Base-by-base conservation (phyloP, 2,329 filamentous ascomycete genomes). In the Fusarium nodosum region DNA sequence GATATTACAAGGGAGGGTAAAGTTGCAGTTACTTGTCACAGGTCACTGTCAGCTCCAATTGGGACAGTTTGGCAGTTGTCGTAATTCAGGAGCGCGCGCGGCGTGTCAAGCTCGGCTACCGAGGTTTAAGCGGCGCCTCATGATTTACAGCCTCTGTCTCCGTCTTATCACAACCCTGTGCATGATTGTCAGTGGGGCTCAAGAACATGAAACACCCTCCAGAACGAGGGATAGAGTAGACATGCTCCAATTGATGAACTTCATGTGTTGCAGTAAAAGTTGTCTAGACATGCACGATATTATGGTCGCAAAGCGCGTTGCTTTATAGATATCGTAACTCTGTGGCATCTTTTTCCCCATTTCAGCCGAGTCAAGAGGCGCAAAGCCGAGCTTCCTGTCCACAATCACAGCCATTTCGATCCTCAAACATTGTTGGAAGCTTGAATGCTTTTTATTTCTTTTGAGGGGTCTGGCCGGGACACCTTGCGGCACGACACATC, bases 51-150 rank as follows among this genome's bases (percentile, higher is more conserved):
- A 67, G 60, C 64, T 68, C 61, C 36, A 66, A 71, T 73, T 73
- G 71, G 72, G 72, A 74, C 72, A 74, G 73, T 66, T 72, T 69
- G 66, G 75, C 72, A 73, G 76, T 72, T 79, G 77, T 78, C 76
- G 75, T 75, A 74, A 77, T 74, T 72, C 62, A 75, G 72, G 73
- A 75, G 71, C 68, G 66, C 69, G 66, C 68, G 64, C 64, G 60
- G 57, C 68, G 66, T 74, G 66, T 72, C 54, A 33, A 46, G 46
- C 47, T 22, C 8, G 22, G 12, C 46, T 28, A 26, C 74, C 74
- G 74, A 61, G 12, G 57, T 71, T 75, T 75, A 66, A 55, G 73
- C 74, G 73, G 54, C 55, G 38, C 52, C n/a, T 58, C 16, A 56
- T 52, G 38, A 24, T 44, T 41, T 39, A 34, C 54, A 51, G 52